Base-by-base conservation (phyloP, 1,139 yeast genomes). In the Yamadazyma sp. region DNA sequence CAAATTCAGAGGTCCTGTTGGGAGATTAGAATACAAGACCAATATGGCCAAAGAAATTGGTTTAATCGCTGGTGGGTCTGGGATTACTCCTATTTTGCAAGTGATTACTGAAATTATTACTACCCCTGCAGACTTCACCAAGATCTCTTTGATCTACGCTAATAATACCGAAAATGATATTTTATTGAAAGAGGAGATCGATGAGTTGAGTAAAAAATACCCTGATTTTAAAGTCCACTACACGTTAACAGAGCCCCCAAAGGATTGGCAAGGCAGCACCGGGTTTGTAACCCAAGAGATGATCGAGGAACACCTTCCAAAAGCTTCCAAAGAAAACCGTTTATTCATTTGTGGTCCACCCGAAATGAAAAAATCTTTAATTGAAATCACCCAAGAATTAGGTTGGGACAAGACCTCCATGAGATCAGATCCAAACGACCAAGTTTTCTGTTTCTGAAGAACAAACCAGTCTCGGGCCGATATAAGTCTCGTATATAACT, bases 1-100 rank as follows among this genome's bases (percentile, higher is more conserved):
- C 27, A 77, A 77, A 48, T 84, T 85, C 53, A 76, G 82, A 59
- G 94, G 94, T 3, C 89, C 92, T 20, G 84, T 84, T 39, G 94
- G 94, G 10, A 73, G 82, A 56, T 77, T 85, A 60, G 63, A 74
- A 42, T 84, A 85, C 58, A 57, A 60, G 26, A 59, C 80, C 17
- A 83, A 83, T 55, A 74, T 78, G 69, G 81, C 80, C 33, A 74
- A 74, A 44, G 76, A 79, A 43, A 70, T 85, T 46, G 82, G 81
- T 11, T 72, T 85, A 65, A 71, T 85, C 49, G 91, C 91, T n/a
- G 92, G 91, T 50, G 92, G 92, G 12, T 79, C 89, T 0, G 92
- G 92, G 40, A 82, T 85, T 44, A 84, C 94, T 11, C 92, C 94
- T 17, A 79, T 83, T 53, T 69, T 85, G 46, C 89, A 85, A 56